These are phyloP conservation scores for Trichophyton rubrum DNA, from an alignment of 2,329 filamentous ascomycete genomes.

Conservation along the genomic window DNA sequence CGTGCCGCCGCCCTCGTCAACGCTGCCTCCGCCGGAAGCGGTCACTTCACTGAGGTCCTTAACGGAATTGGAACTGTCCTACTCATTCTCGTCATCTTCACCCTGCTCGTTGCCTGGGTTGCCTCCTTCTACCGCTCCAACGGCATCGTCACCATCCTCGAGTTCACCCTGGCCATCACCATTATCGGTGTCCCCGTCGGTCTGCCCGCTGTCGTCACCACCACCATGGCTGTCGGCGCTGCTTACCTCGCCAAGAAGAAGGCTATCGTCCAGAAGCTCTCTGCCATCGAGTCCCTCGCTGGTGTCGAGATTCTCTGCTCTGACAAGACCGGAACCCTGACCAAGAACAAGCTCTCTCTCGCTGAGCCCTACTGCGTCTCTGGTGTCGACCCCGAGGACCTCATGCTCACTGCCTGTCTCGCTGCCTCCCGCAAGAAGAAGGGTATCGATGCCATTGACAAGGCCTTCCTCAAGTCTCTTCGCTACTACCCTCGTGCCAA, in stretches of 20 bases:
- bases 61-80: constrained; percentile 76
- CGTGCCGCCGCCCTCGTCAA: constrained; percentile 76
- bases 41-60: constrained; percentile 84
- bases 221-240: constrained; percentile 88
- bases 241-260: constrained; percentile 85
- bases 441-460: constrained; percentile 89
- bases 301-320: constrained; percentile 91
- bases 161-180: constrained; percentile 77
- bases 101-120: constrained; percentile 72
- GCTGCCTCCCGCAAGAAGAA: constrained; percentile 90
- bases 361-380: constrained; percentile 71
- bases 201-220: constrained; percentile 85
- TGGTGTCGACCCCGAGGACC: constrained; percentile 72
- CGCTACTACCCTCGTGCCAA: constrained; percentile 74
- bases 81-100: constrained; percentile 66
- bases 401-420: constrained; percentile 84
- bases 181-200: constrained; percentile 88
- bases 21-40: constrained; percentile 57
- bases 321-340: constrained; percentile 86
- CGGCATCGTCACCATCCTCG: constrained; percentile 62
- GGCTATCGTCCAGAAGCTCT: constrained; percentile 86
- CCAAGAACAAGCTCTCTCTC: constrained; percentile 86
- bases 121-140: constrained; percentile 82
- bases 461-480: constrained; percentile 81
- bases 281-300: constrained; percentile 80